phyloP scores from a whole-genome alignment of 352 stramenopile species.

The Phytophthora capsici region DNA sequence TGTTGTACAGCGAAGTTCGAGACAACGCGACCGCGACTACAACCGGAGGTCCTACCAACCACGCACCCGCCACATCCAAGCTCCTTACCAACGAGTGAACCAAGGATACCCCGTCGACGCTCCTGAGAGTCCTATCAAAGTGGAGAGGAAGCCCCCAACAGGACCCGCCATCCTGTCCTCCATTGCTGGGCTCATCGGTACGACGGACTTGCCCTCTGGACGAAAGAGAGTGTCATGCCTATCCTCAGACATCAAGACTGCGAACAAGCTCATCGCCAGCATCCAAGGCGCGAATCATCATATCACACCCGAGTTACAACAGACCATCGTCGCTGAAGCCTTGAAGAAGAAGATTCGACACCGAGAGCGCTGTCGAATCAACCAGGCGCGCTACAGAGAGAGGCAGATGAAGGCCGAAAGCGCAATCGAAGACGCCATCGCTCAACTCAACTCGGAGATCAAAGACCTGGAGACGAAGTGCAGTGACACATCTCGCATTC shows the following conservation, averaged over 20 bases:
- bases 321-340: slow-evolving; percentile 7
- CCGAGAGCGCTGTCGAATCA: slow-evolving; percentile 18
- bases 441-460: slow-evolving; percentile 2
- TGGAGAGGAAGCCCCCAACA: not conserved
- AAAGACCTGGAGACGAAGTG: not conserved
- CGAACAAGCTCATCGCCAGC: slow-evolving; percentile 4
- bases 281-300: slow-evolving; percentile 7
- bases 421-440: not conserved
- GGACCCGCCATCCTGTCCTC: not conserved
- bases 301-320: slow-evolving; percentile 7
- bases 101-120: not conserved
- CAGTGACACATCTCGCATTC: not conserved
- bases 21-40: not conserved
- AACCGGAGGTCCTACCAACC: not conserved
- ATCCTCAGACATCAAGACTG: slow-evolving; percentile 11
- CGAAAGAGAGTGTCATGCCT: not conserved
- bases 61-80: not conserved
- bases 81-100: not conserved
- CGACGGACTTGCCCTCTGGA: not conserved
- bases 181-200: not conserved
- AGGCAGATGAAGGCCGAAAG: slow-evolving; percentile 5
- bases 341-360: slow-evolving; percentile 20
- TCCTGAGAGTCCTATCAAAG: not conserved
- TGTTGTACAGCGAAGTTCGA: slow-evolving; percentile 9
- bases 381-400: slow-evolving; percentile 11